These are phyloP conservation scores for Podila minutissima DNA, from an alignment of 192 early-diverging fungal genomes.

Conservation along the genomic window DNA sequence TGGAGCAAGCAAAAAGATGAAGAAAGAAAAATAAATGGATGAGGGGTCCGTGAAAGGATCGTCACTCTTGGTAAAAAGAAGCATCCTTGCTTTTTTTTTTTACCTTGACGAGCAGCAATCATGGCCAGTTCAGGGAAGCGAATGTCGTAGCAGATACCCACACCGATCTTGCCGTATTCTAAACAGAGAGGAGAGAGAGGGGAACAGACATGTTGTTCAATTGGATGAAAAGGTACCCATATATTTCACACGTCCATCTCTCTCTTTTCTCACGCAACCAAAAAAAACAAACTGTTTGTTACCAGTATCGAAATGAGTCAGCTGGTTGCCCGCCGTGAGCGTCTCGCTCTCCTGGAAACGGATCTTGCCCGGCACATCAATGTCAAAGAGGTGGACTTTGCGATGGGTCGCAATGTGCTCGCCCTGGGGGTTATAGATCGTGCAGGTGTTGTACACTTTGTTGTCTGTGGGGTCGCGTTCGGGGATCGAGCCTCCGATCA, in stretches of 20 bases:
- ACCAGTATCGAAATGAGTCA: slow-evolving; percentile 85
- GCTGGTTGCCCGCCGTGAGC: slow-evolving; percentile 74
- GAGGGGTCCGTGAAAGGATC: no score
- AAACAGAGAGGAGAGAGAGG: not conserved
- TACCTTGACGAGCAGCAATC: slow-evolving; percentile 85
- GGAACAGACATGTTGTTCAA: not conserved
- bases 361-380: slow-evolving; percentile 94
- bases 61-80: no score
- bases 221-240: no score
- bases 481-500: slow-evolving; percentile 94
- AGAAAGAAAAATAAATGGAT: not conserved
- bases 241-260: no score
- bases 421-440: slow-evolving; percentile 77
- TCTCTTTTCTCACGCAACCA: slow-evolving; percentile 8
- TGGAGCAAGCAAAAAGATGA: no score
- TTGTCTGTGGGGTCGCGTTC: slow-evolving; percentile 67
- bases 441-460: slow-evolving; percentile 86
- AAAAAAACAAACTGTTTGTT: slow-evolving; percentile 1
- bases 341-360: slow-evolving; percentile 91
- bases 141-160: slow-evolving; percentile 98
- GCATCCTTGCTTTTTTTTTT: not conserved
- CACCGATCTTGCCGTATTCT: slow-evolving; percentile 86
- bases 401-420: slow-evolving; percentile 72
- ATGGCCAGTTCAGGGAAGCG: slow-evolving; percentile 96
- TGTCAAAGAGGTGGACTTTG: slow-evolving; percentile 96